Conservation (phyloP, 345 rosid genomes). For the Corymbia maculata region DNA sequence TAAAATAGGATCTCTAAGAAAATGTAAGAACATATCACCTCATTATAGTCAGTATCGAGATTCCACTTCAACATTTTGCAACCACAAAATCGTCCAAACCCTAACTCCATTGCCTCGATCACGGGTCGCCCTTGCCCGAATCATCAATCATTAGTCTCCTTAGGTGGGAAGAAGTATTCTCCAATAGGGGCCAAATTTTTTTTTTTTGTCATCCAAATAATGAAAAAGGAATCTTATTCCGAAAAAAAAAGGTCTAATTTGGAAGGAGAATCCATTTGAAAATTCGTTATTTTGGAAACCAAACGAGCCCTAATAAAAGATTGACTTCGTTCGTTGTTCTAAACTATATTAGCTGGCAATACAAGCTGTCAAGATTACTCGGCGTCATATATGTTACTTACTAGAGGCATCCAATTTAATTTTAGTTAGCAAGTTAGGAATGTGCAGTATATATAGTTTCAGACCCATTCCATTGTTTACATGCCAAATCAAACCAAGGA, state of each 20-base stretch:
- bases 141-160: no score
- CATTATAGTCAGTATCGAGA: neutral
- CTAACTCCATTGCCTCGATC: neutral
- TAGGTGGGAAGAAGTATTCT: no score
- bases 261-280: neutral
- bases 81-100: neutral
- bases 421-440: neutral
- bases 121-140: accelerated
- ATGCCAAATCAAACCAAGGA: neutral
- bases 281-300: no score
- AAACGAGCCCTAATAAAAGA: neutral
- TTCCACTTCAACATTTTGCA: neutral
- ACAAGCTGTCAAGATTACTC: neutral
- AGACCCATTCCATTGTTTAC: neutral
- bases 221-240: neutral
- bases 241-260: no score
- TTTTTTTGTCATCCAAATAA: neutral
- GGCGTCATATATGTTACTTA: no score
- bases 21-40: neutral
- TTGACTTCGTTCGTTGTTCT: neutral
- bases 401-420: accelerated
- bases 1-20: neutral
- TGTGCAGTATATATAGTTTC: neutral
- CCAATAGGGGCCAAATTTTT: neutral
- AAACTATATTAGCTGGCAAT: no score